Conservation (phyloP, 2,329 filamentous ascomycete genomes). For the Cladophialophora yegresii region DNA sequence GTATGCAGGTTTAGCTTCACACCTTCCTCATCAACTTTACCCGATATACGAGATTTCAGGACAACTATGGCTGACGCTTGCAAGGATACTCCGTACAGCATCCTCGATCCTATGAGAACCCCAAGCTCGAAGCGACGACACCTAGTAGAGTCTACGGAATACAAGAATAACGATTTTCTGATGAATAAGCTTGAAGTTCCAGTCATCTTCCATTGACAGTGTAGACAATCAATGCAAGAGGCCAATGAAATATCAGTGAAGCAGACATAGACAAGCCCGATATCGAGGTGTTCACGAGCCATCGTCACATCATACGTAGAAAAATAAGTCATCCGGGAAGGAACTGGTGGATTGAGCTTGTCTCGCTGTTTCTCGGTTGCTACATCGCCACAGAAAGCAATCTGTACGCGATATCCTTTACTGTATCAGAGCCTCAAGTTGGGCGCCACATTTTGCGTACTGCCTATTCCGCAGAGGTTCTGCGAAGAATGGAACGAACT, state of each 20-base stretch:
- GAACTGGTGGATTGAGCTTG: background rate
- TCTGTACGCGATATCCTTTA: too few species aligned
- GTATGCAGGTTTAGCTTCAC: background rate
- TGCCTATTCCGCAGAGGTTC: background rate
- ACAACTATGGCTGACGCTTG: background rate
- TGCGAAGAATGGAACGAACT: background rate
- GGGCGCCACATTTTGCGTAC: background rate
- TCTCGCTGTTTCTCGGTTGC: background rate
- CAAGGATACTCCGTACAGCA: background rate
- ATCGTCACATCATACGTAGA: constrained; percentile 1
- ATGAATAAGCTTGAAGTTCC: background rate
- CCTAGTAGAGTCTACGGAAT: background rate
- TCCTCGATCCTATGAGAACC: background rate
- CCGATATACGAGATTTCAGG: constrained; percentile 5
- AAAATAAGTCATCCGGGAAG: background rate
- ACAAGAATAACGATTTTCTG: background rate
- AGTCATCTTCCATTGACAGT: background rate
- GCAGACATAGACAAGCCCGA: background rate
- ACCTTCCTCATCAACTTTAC: constrained; percentile 1
- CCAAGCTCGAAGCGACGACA: background rate
- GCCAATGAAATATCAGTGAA: background rate
- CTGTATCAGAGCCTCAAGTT: background rate
- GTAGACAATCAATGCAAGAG: background rate
- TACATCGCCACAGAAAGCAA: background rate
- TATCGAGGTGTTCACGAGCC: background rate